Evolutionary conservation across 2,329 filamentous ascomycete genomes (phyloP).

Genomic region (Rhinocladiella mackenziei): DNA sequence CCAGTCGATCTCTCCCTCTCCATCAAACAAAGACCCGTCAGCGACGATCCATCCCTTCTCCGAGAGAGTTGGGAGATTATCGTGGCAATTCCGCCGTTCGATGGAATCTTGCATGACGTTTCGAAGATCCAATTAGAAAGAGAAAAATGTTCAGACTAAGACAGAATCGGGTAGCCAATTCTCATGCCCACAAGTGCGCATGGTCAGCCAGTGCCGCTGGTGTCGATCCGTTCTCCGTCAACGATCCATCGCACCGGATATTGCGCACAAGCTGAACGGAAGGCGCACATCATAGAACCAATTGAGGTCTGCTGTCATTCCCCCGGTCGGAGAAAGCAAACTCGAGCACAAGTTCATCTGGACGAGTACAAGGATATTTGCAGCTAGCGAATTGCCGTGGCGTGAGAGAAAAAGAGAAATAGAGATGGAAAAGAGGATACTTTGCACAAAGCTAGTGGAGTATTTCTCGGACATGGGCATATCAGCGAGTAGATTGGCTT

Average conservation of each 20-base stretch:
- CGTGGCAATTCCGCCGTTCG: too few relatives aligned
- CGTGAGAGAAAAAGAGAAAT: background rate
- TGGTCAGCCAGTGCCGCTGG: background rate
- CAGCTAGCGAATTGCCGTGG: background rate
- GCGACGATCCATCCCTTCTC: background rate
- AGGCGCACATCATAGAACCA: too few relatives aligned
- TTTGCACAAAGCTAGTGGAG: too few relatives aligned
- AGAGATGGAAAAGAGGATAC: too few relatives aligned
- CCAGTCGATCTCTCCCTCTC: constrained; percentile 4
- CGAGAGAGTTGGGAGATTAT: too few relatives aligned
- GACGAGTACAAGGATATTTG: background rate
- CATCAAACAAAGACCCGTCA: background rate
- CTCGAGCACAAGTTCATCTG: background rate
- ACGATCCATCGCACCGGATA: background rate
- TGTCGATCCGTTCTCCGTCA: background rate
- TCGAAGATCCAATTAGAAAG: constrained; percentile 5
- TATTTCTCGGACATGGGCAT: too few relatives aligned
- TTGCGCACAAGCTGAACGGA: too few relatives aligned
- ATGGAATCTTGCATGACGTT: constrained; percentile 2
- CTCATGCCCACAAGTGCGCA: background rate
- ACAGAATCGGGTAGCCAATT: too few relatives aligned
- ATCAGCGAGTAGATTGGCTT: too few relatives aligned
- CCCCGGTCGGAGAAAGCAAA: background rate
- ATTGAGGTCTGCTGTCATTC: too few relatives aligned
- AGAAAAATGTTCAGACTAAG: too few relatives aligned